Percentiles rank a stretch among this genome's conserved stretches.
phyloP scores from a whole-genome alignment of 2,329 filamentous ascomycete genomes.

The Calonectria hongkongensis region DNA sequence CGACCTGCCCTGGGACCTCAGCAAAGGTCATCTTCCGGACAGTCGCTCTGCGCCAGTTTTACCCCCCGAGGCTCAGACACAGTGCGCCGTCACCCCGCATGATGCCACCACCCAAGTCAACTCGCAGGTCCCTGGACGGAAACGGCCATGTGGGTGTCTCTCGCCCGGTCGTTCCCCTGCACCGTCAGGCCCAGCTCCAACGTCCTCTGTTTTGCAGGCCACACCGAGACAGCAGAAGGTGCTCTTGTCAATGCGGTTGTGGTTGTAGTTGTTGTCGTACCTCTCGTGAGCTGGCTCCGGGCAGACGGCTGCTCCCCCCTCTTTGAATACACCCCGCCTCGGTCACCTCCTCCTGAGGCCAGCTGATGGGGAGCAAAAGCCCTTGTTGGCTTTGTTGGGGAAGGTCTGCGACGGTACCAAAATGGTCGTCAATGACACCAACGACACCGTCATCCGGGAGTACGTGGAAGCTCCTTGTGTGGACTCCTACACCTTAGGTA shows the following conservation, averaged over 20 bases:
- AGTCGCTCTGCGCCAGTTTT: slow-evolving; percentile 42
- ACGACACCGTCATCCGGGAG: slow-evolving; percentile 29
- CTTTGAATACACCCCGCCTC: slow-evolving; percentile 3
- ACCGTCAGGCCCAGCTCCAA: slow-evolving; percentile 30
- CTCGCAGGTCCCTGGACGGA: slow-evolving; percentile 44
- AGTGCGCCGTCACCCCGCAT: slow-evolving; percentile 54
- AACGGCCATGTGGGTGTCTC: slow-evolving; percentile 42
- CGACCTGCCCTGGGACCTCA: slow-evolving; percentile 32
- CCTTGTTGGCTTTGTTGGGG: slow-evolving; percentile 26
- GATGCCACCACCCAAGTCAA: slow-evolving; percentile 47
- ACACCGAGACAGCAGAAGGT: slow-evolving; percentile 30
- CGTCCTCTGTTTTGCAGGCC: slow-evolving; percentile 31
- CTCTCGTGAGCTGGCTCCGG: background rate
- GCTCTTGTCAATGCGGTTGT: slow-evolving; percentile 31
- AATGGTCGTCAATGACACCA: slow-evolving; percentile 30
- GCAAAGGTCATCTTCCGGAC: slow-evolving; percentile 24
- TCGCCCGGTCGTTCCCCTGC: slow-evolving; percentile 27
- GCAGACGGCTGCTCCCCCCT: slow-evolving; percentile 1
- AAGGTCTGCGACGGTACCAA: slow-evolving; percentile 28
- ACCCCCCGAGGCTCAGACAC: slow-evolving; percentile 43
- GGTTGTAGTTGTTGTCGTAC: background rate
- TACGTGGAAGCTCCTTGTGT: slow-evolving; percentile 22
- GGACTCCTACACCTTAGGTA: slow-evolving; percentile 33
- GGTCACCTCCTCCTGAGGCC: slow-evolving; percentile 21
- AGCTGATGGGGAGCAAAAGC: slow-evolving; percentile 29